Evolutionary conservation across 495 filamentous ascomycete genomes (phyloP).

Genomic region (Trichoderma erinaceum): DNA sequence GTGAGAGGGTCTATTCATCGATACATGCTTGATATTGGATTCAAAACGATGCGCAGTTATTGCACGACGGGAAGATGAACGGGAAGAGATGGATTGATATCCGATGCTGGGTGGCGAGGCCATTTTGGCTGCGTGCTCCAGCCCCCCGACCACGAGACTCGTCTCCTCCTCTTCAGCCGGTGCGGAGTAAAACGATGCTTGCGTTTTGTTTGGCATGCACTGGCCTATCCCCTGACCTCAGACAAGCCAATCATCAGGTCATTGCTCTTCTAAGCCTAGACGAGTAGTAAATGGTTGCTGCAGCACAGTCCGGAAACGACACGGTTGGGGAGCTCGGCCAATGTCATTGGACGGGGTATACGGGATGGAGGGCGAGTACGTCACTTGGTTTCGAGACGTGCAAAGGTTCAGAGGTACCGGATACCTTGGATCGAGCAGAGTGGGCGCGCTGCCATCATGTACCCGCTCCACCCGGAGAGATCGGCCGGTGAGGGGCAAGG

Average conservation of each 20-base stretch:
- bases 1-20: too few species aligned
- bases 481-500: slow-evolving; percentile 2
- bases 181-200: background rate
- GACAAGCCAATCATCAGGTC: background rate
- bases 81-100: background rate
- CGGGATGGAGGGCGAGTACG: slow-evolving; percentile 7
- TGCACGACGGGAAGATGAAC: background rate
- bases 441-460: background rate
- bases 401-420: background rate
- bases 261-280: background rate
- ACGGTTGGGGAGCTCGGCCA: background rate
- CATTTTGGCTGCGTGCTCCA: background rate
- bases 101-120: background rate
- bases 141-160: background rate
- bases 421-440: background rate
- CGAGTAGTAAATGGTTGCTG: background rate
- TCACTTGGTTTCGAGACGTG: background rate
- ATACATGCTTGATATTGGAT: too few species aligned
- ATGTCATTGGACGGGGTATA: background rate
- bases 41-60: too few species aligned
- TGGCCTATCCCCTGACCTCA: background rate
- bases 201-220: background rate
- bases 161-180: background rate
- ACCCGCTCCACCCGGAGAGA: slow-evolving; percentile 3
- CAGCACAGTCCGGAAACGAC: background rate